Conservation (phyloP, 2,329 filamentous ascomycete species). For the Aspergillus sp. region DNA sequence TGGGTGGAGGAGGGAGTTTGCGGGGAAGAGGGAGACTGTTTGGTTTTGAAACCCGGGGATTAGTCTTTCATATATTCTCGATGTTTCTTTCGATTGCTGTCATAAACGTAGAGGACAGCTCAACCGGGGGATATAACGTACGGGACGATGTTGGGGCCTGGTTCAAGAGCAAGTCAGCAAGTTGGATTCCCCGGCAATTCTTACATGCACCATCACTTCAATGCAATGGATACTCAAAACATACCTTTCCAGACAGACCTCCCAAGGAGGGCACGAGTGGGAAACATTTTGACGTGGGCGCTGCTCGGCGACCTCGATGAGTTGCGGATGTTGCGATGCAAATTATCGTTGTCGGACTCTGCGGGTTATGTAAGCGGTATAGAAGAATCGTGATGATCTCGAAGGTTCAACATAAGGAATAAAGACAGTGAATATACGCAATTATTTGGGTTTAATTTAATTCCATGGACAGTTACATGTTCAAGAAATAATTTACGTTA, state of each 20-base stretch:
- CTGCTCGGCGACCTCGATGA: slow-evolving; percentile 7
- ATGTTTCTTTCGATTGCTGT: too few relatives aligned
- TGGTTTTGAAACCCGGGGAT: background rate
- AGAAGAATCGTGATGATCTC: too few relatives aligned
- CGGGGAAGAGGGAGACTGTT: slow-evolving; percentile 37
- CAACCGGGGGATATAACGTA: slow-evolving; percentile 40
- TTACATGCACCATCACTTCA: background rate
- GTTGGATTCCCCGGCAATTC: background rate
- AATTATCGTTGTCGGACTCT: background rate
- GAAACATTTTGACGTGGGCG: slow-evolving; percentile 55
- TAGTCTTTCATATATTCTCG: background rate
- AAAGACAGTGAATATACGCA: too few relatives aligned
- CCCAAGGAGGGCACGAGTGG: slow-evolving; percentile 63
- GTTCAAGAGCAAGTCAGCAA: slow-evolving; percentile 4
- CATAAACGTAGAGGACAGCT: background rate
- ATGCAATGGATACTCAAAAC: slow-evolving; percentile 6
- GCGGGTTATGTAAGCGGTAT: slow-evolving; percentile 5
- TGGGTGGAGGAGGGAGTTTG: slow-evolving; percentile 52
- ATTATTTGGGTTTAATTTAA: too few relatives aligned
- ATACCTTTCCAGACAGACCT: slow-evolving; percentile 87
- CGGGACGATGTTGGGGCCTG: slow-evolving; percentile 68
- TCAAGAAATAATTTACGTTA: too few relatives aligned
- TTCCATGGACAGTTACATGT: too few relatives aligned
- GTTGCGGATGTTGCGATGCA: background rate
- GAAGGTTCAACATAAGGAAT: too few relatives aligned